phyloP scores from a whole-genome alignment of 352 stramenopile species.

The Phytophthora megakarya region DNA sequence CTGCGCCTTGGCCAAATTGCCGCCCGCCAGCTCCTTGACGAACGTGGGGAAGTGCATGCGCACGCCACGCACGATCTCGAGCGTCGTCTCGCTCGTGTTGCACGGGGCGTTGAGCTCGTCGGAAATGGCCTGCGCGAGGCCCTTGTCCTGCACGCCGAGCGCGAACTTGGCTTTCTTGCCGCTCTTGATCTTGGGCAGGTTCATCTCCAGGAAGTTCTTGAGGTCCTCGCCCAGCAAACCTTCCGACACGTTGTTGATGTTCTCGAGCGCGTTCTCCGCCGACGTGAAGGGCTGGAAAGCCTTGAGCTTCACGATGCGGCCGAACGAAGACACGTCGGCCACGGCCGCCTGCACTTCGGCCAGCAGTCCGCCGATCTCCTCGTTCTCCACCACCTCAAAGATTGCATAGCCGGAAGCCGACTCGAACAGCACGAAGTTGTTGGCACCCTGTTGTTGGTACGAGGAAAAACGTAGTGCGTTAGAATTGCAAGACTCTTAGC shows the following conservation, averaged over 20 bases:
- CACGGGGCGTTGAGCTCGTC: constrained; percentile 94
- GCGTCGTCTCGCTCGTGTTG: constrained; percentile 97
- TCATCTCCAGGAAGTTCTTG: constrained; percentile 99
- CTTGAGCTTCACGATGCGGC: constrained; percentile 98
- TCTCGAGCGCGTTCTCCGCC: constrained; percentile 98
- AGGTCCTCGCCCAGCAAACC: constrained; percentile 93
- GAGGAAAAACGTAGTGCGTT: constrained; percentile 33
- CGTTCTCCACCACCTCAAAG: constrained; percentile 98
- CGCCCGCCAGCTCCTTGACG: constrained; percentile 97
- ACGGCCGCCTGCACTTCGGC: constrained; percentile 92
- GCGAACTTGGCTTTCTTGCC: constrained; percentile 90
- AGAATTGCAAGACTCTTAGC: neutral
- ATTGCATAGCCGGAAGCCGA: constrained; percentile 98
- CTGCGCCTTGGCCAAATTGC: constrained; percentile 97
- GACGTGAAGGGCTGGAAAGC: constrained; percentile 99
- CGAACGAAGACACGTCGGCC: constrained; percentile 95
- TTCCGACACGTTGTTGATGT: constrained; percentile 99
- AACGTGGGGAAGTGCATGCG: constrained; percentile 98
- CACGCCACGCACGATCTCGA: constrained; percentile 97
- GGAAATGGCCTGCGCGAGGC: constrained; percentile 94
- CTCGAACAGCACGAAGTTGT: constrained; percentile 96
- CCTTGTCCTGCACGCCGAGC: constrained; percentile 94
- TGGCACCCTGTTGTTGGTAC: constrained; percentile 39
- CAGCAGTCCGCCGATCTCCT: constrained; percentile 94
- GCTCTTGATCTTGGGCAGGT: constrained; percentile 97